Conservation (phyloP, 805 yeast genomes). For the Nakazawaea anatomiae region DNA sequence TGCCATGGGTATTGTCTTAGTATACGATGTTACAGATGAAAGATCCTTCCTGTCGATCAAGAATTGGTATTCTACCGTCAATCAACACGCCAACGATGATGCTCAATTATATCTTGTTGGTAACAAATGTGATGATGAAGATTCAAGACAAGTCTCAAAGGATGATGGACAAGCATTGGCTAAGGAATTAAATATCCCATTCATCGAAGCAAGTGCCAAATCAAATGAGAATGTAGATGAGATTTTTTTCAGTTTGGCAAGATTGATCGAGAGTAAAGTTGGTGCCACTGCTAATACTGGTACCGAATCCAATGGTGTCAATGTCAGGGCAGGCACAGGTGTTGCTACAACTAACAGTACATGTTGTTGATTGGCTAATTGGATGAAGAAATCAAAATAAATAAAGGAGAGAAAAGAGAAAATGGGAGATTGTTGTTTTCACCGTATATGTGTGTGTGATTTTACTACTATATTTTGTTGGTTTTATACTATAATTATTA, state of each 20-base stretch:
- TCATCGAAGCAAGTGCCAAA: conserved; percentile 95
- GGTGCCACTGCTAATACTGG: conserved; percentile 31
- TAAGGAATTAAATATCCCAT: conserved; percentile 78
- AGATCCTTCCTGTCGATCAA: conserved; percentile 89
- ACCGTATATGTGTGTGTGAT: background rate
- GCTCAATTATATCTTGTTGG: conserved; percentile 94
- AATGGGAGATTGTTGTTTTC: no score
- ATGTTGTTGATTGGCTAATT: conserved; percentile 27
- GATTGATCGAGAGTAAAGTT: conserved; percentile 76
- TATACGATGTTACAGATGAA: conserved; percentile 82
- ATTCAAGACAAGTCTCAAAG: conserved; percentile 75
- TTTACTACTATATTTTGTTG: background rate
- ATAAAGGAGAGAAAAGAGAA: no score
- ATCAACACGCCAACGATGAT: conserved; percentile 94
- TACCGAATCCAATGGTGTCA: conserved; percentile 25
- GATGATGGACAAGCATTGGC: conserved; percentile 93
- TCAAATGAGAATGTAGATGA: conserved; percentile 88
- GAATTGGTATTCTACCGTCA: conserved; percentile 93
- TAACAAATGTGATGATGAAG: conserved; percentile 89
- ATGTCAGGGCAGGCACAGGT: conserved; percentile 29
- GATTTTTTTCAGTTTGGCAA: conserved; percentile 84
- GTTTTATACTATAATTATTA: background rate
- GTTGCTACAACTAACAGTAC: conserved; percentile 22
- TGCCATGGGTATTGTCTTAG: conserved; percentile 81
- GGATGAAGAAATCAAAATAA: no score